Conservation (phyloP, 2,329 filamentous ascomycete species). For the Pezicula radicicola region DNA sequence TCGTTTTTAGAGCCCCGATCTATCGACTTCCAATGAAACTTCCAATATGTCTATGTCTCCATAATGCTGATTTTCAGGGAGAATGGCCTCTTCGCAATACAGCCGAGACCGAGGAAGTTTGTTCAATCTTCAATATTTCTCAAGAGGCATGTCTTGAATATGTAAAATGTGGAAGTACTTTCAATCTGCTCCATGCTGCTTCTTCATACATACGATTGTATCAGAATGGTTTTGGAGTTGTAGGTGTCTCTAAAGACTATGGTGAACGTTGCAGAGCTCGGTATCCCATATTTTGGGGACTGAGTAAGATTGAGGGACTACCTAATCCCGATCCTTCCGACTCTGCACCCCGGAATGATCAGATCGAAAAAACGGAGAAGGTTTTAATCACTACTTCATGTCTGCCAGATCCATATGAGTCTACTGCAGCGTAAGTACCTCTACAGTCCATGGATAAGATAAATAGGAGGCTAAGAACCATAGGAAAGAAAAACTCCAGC, state of each 20-base stretch:
- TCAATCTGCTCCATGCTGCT: not conserved
- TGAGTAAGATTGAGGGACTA: constrained; percentile 67
- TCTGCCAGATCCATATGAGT: not conserved
- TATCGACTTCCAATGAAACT: not conserved
- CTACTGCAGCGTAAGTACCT: not conserved
- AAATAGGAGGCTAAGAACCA: not conserved
- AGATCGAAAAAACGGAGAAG: not conserved
- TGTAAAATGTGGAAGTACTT: not conserved
- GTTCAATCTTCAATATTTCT: not conserved
- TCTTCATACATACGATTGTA: constrained; percentile 61
- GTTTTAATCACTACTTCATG: not conserved
- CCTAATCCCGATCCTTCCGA: constrained; percentile 62
- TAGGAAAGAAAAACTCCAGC: constrained; percentile 46
- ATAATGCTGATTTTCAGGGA: not conserved
- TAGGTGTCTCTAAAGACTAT: constrained; percentile 66
- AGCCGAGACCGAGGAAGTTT: not conserved
- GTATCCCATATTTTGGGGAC: constrained; percentile 64
- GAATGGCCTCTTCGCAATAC: not conserved
- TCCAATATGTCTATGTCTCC: not conserved
- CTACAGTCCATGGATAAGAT: not conserved
- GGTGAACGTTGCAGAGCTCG: constrained; percentile 62
- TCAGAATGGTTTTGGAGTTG: constrained; percentile 64
- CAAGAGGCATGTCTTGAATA: not conserved
- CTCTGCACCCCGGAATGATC: constrained; percentile 48
- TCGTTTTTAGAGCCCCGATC: not conserved